Conservation (phyloP, 2,329 filamentous ascomycete species). For the Tolypocladium nubicola region DNA sequence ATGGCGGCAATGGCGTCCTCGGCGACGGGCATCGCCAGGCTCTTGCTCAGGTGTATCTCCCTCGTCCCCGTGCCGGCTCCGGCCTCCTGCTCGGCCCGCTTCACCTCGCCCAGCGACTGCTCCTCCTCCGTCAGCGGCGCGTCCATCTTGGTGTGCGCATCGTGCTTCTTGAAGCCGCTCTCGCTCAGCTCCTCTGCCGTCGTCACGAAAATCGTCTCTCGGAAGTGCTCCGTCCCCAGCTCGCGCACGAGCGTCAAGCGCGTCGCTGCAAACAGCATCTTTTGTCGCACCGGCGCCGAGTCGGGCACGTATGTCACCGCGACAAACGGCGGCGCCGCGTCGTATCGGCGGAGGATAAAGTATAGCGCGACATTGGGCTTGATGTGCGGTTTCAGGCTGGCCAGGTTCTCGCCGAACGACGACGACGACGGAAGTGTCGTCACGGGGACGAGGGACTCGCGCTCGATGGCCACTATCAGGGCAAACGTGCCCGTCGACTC, state of each 20-base stretch:
- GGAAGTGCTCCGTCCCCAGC: conserved; percentile 68
- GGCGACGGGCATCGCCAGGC: conserved; percentile 45
- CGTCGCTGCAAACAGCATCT: conserved; percentile 77
- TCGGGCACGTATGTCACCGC: conserved; percentile 74
- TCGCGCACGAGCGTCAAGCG: conserved; percentile 66
- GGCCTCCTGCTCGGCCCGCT: conserved; percentile 64
- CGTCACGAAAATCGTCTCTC: conserved; percentile 66
- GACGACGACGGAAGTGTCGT: conserved; percentile 38
- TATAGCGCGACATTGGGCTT: conserved; percentile 60
- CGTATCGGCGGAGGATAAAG: conserved; percentile 61
- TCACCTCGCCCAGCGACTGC: conserved; percentile 58
- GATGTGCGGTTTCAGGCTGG: conserved; percentile 51
- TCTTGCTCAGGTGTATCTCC: conserved; percentile 49
- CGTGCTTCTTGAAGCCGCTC: conserved; percentile 61
- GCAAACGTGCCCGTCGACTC: conserved; percentile 52
- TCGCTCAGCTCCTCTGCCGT: conserved; percentile 57
- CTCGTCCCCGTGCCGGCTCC: conserved; percentile 53
- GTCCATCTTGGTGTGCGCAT: conserved; percentile 51
- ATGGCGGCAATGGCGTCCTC: conserved; percentile 56
- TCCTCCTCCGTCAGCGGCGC: conserved; percentile 76
- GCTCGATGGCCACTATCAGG: conserved; percentile 59
- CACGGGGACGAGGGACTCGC: conserved; percentile 56
- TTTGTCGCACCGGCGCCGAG: conserved; percentile 67
- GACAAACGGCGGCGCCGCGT: conserved; percentile 46
- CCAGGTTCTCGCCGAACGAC: conserved; percentile 55